Evolutionary conservation across 805 yeast genomes (phyloP), one percentile per base, ranked within the genome.

Genomic region (Diddensiella transvaalensis): DNA sequence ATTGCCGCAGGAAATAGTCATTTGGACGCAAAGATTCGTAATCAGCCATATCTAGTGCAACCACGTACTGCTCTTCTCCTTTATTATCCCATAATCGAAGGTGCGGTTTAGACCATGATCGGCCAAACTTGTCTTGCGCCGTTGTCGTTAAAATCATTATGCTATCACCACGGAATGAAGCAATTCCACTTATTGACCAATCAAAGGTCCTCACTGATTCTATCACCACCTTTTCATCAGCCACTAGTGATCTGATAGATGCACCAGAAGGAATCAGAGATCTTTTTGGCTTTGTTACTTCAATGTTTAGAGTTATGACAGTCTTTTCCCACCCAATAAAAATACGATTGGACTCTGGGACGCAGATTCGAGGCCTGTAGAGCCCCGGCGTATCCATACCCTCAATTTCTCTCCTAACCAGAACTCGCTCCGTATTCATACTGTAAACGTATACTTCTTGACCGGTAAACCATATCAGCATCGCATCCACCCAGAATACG

Each of bases 381-480:
- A 90, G 65, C 55, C 88, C 96, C 3, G 78, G 72, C 5, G 87
- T 74, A 19, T 71, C 72, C 21, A 74, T 63, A 8, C 32, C 32
- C 13, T 26, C 32, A 13, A 26, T 26, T 26, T 26, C 32, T 26
- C 13, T 26, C 32, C 32, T 8, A 8, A 26, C 8, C 2, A 90
- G 67, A 5, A 73, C 62, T 4, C 72, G 67, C 42, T 75, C 74
- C 1, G 83, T 67, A 2, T 76, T 59, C 3, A 78, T 70, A 58
- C 85, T 87, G 57, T 76, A 83, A 18, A 87, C 69, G 1, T 82
- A 74, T 18, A 91, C 80, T 0, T 97, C 98, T 11, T 70, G 67
- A 53, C 87, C 96, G 60, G 85, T 85, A 73, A 89, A 80, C 95
- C 96, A 89, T 2, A 91, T 57, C 1, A 89, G 57, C 13, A 88